phyloP scores from a whole-genome alignment of 2,329 filamentous ascomycete genomes.

The Monilinia polystroma region DNA sequence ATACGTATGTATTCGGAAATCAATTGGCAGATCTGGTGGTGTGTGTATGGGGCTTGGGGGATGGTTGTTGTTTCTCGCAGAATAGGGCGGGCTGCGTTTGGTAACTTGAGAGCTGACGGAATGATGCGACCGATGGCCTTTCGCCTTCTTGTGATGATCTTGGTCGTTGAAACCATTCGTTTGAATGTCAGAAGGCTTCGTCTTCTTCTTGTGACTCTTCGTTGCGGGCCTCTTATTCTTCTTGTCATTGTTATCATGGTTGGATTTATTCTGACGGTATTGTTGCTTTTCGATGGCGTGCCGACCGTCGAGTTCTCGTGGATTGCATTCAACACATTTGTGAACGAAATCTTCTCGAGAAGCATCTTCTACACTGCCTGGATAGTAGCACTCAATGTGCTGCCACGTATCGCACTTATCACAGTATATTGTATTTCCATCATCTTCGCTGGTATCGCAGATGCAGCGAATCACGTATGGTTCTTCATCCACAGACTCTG shows the following conservation, averaged over 20 bases:
- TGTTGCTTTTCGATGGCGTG: conserved; percentile 72
- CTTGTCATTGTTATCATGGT: conserved; percentile 56
- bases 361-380: conserved; percentile 67
- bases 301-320: conserved; percentile 69
- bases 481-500: conserved; percentile 65
- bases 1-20: conserved; percentile 66
- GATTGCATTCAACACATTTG: conserved; percentile 85
- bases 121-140: conserved; percentile 76
- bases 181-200: conserved; percentile 66
- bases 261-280: conserved; percentile 56
- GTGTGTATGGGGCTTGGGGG: conserved; percentile 75
- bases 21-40: conserved; percentile 62
- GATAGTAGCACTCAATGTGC: conserved; percentile 95
- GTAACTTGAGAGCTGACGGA: conserved; percentile 67
- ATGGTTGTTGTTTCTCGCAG: conserved; percentile 57
- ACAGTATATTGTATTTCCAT: conserved; percentile 96
- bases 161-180: conserved; percentile 65
- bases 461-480: conserved; percentile 98
- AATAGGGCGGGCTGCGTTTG: conserved; percentile 63
- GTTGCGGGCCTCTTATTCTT: conserved; percentile 71
- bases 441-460: conserved; percentile 88
- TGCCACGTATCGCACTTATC: conserved; percentile 97
- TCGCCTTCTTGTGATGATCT: conserved; percentile 68
- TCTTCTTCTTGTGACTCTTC: conserved; percentile 87
- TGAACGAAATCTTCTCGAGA: conserved; percentile 72